Evolutionary conservation across 495 filamentous ascomycete species (phyloP).

Genomic region (Xylaria longipes): DNA sequence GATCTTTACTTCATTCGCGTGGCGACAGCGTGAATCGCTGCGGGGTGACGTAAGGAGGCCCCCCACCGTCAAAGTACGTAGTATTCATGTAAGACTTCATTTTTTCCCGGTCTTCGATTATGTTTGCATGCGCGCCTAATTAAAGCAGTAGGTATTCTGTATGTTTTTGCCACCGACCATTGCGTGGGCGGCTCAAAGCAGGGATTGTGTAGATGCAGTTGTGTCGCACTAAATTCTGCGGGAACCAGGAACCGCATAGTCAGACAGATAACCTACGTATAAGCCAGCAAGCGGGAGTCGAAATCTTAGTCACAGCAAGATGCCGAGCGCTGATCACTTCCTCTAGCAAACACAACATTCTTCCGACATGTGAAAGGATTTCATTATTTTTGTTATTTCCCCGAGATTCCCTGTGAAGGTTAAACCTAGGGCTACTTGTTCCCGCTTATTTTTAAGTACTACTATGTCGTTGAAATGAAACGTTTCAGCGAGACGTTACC

Average conservation of each 20-base stretch:
- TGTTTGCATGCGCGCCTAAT: not conserved
- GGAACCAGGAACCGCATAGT: not conserved
- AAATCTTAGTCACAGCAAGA: not conserved
- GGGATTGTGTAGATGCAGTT: not conserved
- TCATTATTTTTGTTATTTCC: not conserved
- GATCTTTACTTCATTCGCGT: constrained; percentile 20
- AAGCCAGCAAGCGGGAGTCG: not conserved
- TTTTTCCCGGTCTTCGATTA: not conserved
- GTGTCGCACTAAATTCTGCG: not conserved
- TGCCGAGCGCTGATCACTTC: constrained; percentile 5
- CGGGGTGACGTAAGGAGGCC: constrained; percentile 14
- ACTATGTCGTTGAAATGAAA: not conserved
- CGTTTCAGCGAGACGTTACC: constrained; percentile 4
- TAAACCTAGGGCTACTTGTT: not conserved
- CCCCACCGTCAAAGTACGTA: not conserved
- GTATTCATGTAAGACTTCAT: not conserved
- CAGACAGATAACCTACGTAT: not conserved
- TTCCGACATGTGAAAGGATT: constrained; percentile 13
- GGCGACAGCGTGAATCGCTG: constrained; percentile 17
- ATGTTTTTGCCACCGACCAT: not conserved
- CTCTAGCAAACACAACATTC: not conserved
- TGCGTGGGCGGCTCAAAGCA: not conserved
- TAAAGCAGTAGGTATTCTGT: not conserved
- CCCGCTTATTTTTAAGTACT: not conserved
- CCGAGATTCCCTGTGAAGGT: not conserved